Evolutionary conservation across 441 rosid genomes (phyloP).

Genomic region (Biscutella laevigata): DNA sequence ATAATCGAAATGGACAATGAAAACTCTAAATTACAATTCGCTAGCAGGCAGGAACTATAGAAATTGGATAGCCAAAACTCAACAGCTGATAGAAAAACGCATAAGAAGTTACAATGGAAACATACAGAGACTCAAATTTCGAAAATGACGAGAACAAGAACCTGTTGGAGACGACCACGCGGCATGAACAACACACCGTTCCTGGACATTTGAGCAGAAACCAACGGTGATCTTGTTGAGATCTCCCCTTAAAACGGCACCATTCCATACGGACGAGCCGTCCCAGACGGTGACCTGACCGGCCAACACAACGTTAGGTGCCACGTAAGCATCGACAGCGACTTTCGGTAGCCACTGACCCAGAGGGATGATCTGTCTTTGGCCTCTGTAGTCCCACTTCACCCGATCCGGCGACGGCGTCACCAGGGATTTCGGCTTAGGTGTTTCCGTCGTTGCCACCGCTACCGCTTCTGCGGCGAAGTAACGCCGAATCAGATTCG

Average conservation of each 20-base stretch:
- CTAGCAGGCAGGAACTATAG: not conserved
- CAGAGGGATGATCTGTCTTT: constrained; percentile 83
- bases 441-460: constrained; percentile 31
- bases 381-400: constrained; percentile 98
- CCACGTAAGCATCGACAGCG: constrained; percentile 94
- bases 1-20: not conserved
- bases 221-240: constrained; percentile 87
- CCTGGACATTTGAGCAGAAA: constrained; percentile 90
- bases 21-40: constrained; percentile 10
- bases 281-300: constrained; percentile 85
- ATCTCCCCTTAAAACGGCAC: constrained; percentile 89
- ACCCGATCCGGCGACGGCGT: constrained; percentile 70
- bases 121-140: not conserved
- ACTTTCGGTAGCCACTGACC: constrained; percentile 95
- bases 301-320: constrained; percentile 85
- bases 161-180: constrained; percentile 99
- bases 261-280: constrained; percentile 91
- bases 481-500: constrained; percentile 26
- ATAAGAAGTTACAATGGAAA: not conserved
- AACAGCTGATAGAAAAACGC: not conserved
- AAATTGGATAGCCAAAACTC: not conserved
- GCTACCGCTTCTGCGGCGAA: constrained; percentile 27
- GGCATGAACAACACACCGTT: constrained; percentile 88
- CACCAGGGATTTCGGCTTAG: constrained; percentile 36
- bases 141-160: constrained; percentile 15